Percentiles rank a stretch among this genome's conserved stretches.
Evolutionary conservation across 257 asterid genomes (phyloP).

Genomic region (Primulina tabacum): DNA sequence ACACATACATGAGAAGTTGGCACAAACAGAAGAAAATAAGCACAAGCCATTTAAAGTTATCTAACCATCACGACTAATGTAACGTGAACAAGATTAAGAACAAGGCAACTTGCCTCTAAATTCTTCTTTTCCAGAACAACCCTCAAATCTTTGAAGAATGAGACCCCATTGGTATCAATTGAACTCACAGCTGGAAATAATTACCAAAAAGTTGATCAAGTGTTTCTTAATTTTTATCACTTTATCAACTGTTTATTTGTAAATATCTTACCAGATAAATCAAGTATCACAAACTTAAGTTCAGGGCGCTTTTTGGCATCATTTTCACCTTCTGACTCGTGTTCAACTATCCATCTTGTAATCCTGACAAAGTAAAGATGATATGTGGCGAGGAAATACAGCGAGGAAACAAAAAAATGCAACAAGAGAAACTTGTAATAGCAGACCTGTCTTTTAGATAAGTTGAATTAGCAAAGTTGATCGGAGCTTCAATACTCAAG

Average conservation of each 20-base stretch:
- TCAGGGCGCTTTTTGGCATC: slow-evolving; percentile 30
- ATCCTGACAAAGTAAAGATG: slow-evolving; percentile 38
- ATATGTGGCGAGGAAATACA: not conserved
- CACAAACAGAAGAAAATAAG: not conserved
- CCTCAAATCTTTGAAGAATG: slow-evolving; percentile 75
- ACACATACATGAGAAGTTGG: not conserved
- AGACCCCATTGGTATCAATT: slow-evolving; percentile 72
- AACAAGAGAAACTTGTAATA: not conserved
- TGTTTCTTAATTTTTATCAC: not conserved
- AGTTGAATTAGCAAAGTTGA: slow-evolving; percentile 79
- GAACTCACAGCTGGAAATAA: slow-evolving; percentile 64
- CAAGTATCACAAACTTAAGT: slow-evolving; percentile 63
- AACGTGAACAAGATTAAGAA: not conserved
- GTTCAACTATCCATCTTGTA: slow-evolving; percentile 76
- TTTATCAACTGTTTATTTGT: not conserved
- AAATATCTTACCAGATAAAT: slow-evolving; percentile 59
- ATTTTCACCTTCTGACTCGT: slow-evolving; percentile 39
- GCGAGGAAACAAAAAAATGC: not conserved
- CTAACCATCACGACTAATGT: not conserved
- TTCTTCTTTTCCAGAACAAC: slow-evolving; percentile 52
- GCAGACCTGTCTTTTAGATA: slow-evolving; percentile 78
- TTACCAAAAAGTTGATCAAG: not conserved
- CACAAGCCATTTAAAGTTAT: not conserved
- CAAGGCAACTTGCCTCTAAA: slow-evolving; percentile 52
- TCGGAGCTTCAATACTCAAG: slow-evolving; percentile 73